A percentile compares a stretch with the other conserved stretches of the same genome.
phyloP scores from a whole-genome alignment of 371 early-diverging fungal genomes.

The Mortierella sp. region DNA sequence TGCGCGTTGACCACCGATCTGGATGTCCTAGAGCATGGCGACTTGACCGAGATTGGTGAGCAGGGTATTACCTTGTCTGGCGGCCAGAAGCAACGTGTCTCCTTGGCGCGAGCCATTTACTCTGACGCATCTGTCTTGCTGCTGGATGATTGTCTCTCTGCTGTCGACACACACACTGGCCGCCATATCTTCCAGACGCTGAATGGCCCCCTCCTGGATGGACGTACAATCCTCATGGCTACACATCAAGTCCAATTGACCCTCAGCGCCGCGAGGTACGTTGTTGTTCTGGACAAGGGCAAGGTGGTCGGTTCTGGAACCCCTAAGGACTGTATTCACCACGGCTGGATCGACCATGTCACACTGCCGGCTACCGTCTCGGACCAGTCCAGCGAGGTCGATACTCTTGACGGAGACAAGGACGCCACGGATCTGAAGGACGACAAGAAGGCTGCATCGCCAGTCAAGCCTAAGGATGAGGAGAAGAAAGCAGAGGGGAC shows the following conservation, averaged over 20 bases:
- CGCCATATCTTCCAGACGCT: slow-evolving; percentile 82
- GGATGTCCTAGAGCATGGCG: slow-evolving; percentile 84
- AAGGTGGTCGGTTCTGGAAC: slow-evolving; percentile 60
- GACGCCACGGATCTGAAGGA: slow-evolving; percentile 39
- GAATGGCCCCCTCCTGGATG: slow-evolving; percentile 75
- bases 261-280: slow-evolving; percentile 70
- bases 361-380: slow-evolving; percentile 17
- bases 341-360: slow-evolving; percentile 65
- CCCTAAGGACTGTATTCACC: slow-evolving; percentile 59
- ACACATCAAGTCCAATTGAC: slow-evolving; percentile 91
- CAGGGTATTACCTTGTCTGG: slow-evolving; percentile 83
- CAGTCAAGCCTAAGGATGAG: slow-evolving; percentile 70
- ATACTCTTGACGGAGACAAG: slow-evolving; percentile 31
- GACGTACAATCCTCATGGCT: slow-evolving; percentile 86
- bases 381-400: slow-evolving; percentile 26
- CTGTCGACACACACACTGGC: slow-evolving; percentile 91
- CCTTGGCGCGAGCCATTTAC: slow-evolving; percentile 89
- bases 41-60: slow-evolving; percentile 94
- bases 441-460: slow-evolving; percentile 46
- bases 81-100: slow-evolving; percentile 85
- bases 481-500: slow-evolving; percentile 78
- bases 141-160: slow-evolving; percentile 89
- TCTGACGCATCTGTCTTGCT: slow-evolving; percentile 77
- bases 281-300: slow-evolving; percentile 82
- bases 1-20: slow-evolving; percentile 83